phyloP scores from a whole-genome alignment of 352 stramenopile genomes.

The Phytophthora pini region DNA sequence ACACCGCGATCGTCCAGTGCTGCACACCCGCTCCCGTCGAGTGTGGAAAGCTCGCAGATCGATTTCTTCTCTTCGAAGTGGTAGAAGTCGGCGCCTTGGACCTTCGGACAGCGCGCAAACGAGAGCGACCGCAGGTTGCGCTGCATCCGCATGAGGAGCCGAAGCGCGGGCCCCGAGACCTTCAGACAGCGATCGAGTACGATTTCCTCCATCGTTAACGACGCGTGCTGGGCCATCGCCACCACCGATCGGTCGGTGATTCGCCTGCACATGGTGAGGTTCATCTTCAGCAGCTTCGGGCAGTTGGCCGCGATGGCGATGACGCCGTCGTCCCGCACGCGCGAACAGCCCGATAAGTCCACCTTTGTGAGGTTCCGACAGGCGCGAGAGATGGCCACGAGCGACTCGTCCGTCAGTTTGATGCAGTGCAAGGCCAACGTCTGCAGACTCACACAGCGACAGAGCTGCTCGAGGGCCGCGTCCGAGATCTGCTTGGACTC shows the following conservation, averaged over 20 bases:
- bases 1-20: constrained; percentile 56
- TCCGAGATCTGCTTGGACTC: constrained; percentile 82
- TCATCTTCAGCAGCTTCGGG: constrained; percentile 51
- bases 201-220: constrained; percentile 44
- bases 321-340: constrained; percentile 82
- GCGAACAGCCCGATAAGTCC: constrained; percentile 77
- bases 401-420: constrained; percentile 66
- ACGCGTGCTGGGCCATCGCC: constrained; percentile 50
- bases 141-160: constrained; percentile 67
- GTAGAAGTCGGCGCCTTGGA: constrained; percentile 57
- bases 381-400: constrained; percentile 48
- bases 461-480: constrained; percentile 44
- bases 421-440: constrained; percentile 70
- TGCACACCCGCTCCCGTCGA: constrained; percentile 67
- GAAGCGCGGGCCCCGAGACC: constrained; percentile 63
- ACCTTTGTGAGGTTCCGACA: constrained; percentile 55
- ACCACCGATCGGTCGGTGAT: constrained; percentile 76
- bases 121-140: constrained; percentile 53
- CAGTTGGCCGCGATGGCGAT: constrained; percentile 68
- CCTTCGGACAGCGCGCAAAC: constrained; percentile 71
- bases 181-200: constrained; percentile 73
- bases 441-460: constrained; percentile 42
- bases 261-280: constrained; percentile 84
- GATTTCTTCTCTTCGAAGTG: constrained; percentile 18
- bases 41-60: constrained; percentile 35